Conservation (phyloP, 1,139 yeast genomes). For the Blastobotrys indianensis region DNA sequence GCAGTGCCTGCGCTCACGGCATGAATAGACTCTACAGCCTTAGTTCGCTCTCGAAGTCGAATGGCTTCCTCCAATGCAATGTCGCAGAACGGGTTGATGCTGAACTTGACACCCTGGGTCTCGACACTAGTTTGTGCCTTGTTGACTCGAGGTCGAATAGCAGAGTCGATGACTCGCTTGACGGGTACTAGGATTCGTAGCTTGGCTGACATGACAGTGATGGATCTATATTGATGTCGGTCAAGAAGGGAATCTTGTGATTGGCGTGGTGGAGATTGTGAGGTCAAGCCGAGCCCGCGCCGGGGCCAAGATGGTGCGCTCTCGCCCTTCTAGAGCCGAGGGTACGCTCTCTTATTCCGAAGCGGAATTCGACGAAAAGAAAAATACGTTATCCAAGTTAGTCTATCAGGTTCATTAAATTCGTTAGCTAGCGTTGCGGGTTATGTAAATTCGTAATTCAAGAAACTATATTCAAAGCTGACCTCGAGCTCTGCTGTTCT, state of each 20-base stretch:
- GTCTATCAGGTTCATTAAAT: too few relatives aligned
- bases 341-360: conserved; percentile 1
- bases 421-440: too few relatives aligned
- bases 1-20: conserved; percentile 90
- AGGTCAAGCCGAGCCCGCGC: neutral
- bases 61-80: conserved; percentile 93
- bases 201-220: conserved; percentile 26
- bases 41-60: conserved; percentile 61
- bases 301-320: neutral
- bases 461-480: conserved; percentile 15
- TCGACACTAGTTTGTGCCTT: conserved; percentile 82
- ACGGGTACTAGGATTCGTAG: conserved; percentile 86
- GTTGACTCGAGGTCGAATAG: conserved; percentile 88
- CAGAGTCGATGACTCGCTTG: conserved; percentile 90
- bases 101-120: conserved; percentile 84
- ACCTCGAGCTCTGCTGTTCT: conserved; percentile 17
- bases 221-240: neutral
- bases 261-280: too few relatives aligned
- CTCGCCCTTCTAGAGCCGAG: conserved; percentile 1
- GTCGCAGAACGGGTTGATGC: conserved; percentile 96
- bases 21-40: conserved; percentile 77
- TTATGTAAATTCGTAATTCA: too few relatives aligned
- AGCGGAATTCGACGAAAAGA: conserved; percentile 18
- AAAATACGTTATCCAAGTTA: conserved; percentile 7
- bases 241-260: neutral